Base-by-base conservation (phyloP, 768 basidiomycete species). In the Tricholoma sp. region DNA sequence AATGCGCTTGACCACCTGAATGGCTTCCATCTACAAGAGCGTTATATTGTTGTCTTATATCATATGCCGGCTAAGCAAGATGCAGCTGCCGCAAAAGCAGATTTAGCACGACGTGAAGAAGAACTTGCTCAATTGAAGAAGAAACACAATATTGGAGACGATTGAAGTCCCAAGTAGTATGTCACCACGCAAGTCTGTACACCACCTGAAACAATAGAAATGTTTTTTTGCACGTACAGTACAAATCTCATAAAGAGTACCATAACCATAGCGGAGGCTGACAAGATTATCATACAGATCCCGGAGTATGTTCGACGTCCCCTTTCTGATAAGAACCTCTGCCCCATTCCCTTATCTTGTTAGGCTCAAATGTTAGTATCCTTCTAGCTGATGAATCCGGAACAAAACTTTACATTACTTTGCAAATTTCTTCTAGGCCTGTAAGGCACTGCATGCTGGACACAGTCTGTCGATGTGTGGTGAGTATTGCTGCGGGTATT, bases 11-110 rank as follows among this genome's bases (percentile, higher is more conserved):
- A 95, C 68, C 94, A 97, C 71, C 72, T 98, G 67, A 98, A 98
- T 64, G 96, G 96, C 46, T 99, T 99, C 76, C 96, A 99, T 75
- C 72, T 99, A 57, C 94, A 94, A 75, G 96, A 97, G 72, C 89
- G 96, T 22, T 99, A 98, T 73, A 96, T 99, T 54, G 96, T 99
- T 57, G 96, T 98, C 8, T 76, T 98, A 27, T 98, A 96, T 67
- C 95, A 98, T 69, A 96, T 98, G 87, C 93, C 94, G 35, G 88
- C 93, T n/a, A 92, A 94, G 71, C 93, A 95, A 66, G 93, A 95
- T 65, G 93, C 93, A 1, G 92, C 93, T 1, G 88, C 92, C 6
- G 89, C 89, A 12, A 97, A 97, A 68, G 91, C 92, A 19, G 96
- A 98, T 63, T 74, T 98, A 52, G 91, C 92, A 12, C 84, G 85